phyloP scores from a whole-genome alignment of 75 land plant species.

The Ceratopteris richardii region DNA sequence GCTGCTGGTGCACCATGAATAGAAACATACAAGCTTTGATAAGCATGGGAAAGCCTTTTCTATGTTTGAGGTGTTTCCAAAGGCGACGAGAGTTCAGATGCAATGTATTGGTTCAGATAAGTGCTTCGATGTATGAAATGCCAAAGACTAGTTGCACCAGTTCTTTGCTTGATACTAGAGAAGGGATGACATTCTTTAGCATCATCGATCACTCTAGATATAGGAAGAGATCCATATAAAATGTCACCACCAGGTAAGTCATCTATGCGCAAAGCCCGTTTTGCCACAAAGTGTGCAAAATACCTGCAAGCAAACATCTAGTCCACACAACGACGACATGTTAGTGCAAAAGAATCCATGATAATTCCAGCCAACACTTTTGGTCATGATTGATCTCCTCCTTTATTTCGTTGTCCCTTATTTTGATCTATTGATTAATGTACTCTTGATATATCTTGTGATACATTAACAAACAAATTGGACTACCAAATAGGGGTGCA shows the following conservation, averaged over 20 bases:
- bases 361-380: too few relatives aligned
- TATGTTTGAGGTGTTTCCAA: slow-evolving; percentile 47
- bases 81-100: slow-evolving; percentile 87
- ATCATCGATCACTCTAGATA: not conserved
- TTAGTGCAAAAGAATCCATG: too few relatives aligned
- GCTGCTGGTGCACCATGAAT: slow-evolving; percentile 71
- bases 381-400: too few relatives aligned
- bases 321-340: too few relatives aligned
- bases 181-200: not conserved
- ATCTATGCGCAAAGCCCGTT: slow-evolving; percentile 80
- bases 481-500: too few relatives aligned
- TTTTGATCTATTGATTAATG: too few relatives aligned
- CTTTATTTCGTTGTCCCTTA: too few relatives aligned
- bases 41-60: slow-evolving; percentile 91
- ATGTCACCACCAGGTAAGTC: slow-evolving; percentile 67
- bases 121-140: too few relatives aligned
- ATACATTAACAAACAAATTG: too few relatives aligned
- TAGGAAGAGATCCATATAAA: slow-evolving; percentile 7
- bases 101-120: slow-evolving; percentile 86
- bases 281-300: slow-evolving; percentile 57
- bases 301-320: too few relatives aligned
- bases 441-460: too few relatives aligned
- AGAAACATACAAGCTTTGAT: slow-evolving; percentile 69
- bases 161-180: slow-evolving; percentile 1
- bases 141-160: slow-evolving; percentile 67